phyloP scores from a whole-genome alignment of 2,329 filamentous ascomycete species.

The Apiospora phragmitis region DNA sequence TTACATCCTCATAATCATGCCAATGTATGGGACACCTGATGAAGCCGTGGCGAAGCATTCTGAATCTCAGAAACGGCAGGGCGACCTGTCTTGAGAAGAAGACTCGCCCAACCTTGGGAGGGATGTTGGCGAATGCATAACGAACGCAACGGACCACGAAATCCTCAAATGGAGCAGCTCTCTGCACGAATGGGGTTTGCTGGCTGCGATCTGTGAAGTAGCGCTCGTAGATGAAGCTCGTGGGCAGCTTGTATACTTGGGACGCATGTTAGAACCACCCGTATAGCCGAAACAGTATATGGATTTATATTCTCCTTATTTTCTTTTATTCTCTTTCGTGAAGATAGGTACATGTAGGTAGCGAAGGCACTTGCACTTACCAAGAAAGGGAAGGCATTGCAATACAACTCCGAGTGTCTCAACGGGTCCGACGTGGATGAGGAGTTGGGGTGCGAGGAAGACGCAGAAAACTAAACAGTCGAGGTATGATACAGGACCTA shows the following conservation, averaged over 20 bases:
- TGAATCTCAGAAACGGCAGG: slow-evolving; percentile 72
- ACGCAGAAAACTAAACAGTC: slow-evolving; percentile 74
- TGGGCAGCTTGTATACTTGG: slow-evolving; percentile 59
- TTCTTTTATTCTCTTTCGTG: not conserved
- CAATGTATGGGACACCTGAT: slow-evolving; percentile 63
- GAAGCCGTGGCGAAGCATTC: slow-evolving; percentile 73
- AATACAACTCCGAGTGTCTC: slow-evolving; percentile 58
- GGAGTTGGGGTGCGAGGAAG: slow-evolving; percentile 70
- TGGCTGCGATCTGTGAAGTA: slow-evolving; percentile 45
- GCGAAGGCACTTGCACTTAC: slow-evolving; percentile 44
- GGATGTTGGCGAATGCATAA: slow-evolving; percentile 74
- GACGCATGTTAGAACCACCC: not conserved
- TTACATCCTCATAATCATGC: slow-evolving; percentile 49
- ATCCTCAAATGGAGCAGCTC: slow-evolving; percentile 74
- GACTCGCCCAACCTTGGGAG: slow-evolving; percentile 66
- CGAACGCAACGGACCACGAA: slow-evolving; percentile 75
- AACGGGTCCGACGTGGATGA: slow-evolving; percentile 66
- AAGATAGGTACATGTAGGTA: not conserved
- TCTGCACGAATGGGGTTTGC: slow-evolving; percentile 64
- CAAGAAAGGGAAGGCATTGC: slow-evolving; percentile 67
- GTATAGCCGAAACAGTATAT: not conserved
- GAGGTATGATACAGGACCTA: slow-evolving; percentile 71
- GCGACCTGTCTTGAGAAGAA: slow-evolving; percentile 77
- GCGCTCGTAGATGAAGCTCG: slow-evolving; percentile 58
- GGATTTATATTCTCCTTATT: not conserved